Percentiles rank a stretch among this genome's conserved stretches.
Conservation (phyloP, 2,329 filamentous ascomycete genomes). For the Aureobasidium lini region DNA sequence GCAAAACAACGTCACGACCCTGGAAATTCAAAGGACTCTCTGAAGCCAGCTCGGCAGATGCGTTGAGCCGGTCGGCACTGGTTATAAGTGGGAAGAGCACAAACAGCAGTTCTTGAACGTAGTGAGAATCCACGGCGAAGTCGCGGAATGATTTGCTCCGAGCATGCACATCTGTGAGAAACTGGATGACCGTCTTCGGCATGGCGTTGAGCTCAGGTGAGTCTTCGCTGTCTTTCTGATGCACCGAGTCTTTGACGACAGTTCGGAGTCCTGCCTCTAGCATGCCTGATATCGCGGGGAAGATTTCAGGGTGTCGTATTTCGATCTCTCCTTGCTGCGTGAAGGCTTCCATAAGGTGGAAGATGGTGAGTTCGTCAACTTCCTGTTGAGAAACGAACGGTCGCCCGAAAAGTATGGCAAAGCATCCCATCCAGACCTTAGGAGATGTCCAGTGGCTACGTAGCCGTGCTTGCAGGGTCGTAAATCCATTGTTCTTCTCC, state of each 20-base stretch:
- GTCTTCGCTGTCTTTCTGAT: conserved; percentile 40
- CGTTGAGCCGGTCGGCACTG: conserved; percentile 72
- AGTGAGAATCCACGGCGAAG: conserved; percentile 72
- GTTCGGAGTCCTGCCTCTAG: conserved; percentile 75
- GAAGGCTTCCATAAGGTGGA: conserved; percentile 67
- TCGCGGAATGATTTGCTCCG: conserved; percentile 73
- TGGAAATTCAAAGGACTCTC: conserved; percentile 76
- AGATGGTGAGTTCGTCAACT: conserved; percentile 65
- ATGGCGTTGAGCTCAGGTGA: conserved; percentile 43
- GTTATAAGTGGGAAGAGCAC: conserved; percentile 84
- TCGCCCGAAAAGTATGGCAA: conserved; percentile 79
- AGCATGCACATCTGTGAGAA: conserved; percentile 70
- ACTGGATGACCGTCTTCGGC: conserved; percentile 68
- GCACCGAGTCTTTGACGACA: conserved; percentile 39
- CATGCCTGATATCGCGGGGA: conserved; percentile 78
- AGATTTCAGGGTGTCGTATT: conserved; percentile 67
- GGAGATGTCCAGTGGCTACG: conserved; percentile 85
- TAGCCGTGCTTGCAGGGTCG: conserved; percentile 72
- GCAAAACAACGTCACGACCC: conserved; percentile 75
- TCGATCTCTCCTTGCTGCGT: conserved; percentile 48
- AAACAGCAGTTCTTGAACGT: conserved; percentile 69
- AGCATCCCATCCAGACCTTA: conserved; percentile 77
- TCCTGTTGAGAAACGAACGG: conserved; percentile 71
- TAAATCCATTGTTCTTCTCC: conserved; percentile 79
- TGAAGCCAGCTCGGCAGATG: conserved; percentile 81